phyloP scores from a whole-genome alignment of 75 land plant species.

The Cunninghamia lanceolata region DNA sequence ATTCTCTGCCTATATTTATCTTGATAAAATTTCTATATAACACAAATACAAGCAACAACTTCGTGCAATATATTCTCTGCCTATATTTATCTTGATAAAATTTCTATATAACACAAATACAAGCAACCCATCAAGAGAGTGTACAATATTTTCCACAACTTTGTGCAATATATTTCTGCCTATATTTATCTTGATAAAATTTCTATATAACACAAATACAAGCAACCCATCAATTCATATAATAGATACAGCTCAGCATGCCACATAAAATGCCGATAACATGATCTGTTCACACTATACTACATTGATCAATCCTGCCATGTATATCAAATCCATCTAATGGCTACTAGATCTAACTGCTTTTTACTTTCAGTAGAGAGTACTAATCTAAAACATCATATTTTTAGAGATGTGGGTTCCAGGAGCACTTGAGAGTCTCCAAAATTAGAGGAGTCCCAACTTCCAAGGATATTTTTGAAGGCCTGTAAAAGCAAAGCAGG shows the following conservation, averaged over 20 bases:
- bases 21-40: no score
- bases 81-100: no score
- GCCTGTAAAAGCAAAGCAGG: slow-evolving; percentile 1
- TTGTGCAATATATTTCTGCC: neutral
- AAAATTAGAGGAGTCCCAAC: neutral
- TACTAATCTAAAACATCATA: neutral
- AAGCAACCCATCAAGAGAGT: neutral
- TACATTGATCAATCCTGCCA: no score
- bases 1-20: no score
- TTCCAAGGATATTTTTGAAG: neutral
- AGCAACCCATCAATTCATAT: no score
- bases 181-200: neutral
- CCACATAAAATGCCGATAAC: no score
- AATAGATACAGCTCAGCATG: no score
- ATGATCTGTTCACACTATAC: neutral
- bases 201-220: neutral
- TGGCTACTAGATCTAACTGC: neutral
- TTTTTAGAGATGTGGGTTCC: neutral
- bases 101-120: neutral
- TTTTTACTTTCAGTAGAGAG: neutral
- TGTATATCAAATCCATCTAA: neutral
- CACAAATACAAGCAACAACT: no score
- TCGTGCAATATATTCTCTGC: neutral
- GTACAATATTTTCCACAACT: neutral
- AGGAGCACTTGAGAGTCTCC: neutral